Evolutionary conservation across 1,139 yeast species (phyloP), one percentile per base, ranked within the genome.

Genomic region (Suhomyces taliae): DNA sequence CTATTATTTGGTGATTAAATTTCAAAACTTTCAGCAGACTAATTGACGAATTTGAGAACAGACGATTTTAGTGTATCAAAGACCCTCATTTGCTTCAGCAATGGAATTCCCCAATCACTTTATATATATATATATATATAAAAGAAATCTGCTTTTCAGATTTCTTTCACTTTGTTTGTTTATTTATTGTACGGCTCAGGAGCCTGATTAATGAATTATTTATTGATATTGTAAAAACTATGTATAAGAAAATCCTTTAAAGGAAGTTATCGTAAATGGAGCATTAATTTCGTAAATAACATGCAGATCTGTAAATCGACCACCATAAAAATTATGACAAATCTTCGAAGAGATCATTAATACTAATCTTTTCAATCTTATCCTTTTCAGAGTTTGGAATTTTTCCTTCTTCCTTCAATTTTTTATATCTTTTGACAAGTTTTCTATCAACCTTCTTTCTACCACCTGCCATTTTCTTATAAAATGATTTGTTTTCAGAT

Each of bases 391-490:
- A 35, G 11, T 38, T 37, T 3, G 55, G 55, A 45, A 55, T 48
- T 37, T 51, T 52, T 6, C 69, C 69, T 38, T 65, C 65, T 36
- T 57, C 54, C 52, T 62, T 59, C 45, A 65, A 56, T 46, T 62
- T 53, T 50, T 60, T 64, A 46, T 64, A 69, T 47, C 62, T 61
- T 47, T 60, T 66, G 37, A 67, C 56, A 48, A 69, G 58, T 33
- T 62, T 61, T 37, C 74, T 58, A 52, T 69, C 69, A 36, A 70
- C 55, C 55, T 68, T 70, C 40, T 58, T 58, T 40, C 76, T 59
- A 7, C 69, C 66, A 3, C 46, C 46, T n/a, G 42, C 39, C 6
- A 53, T 46, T 44, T 59, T 63, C 38, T 58, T 57, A 50, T 57
- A 60, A 41, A 67, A 63, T 2, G 70, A 58, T 43, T 60, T 56